Base-by-base conservation (phyloP, 495 filamentous ascomycete species). In the Hyaloscypha variabilis region DNA sequence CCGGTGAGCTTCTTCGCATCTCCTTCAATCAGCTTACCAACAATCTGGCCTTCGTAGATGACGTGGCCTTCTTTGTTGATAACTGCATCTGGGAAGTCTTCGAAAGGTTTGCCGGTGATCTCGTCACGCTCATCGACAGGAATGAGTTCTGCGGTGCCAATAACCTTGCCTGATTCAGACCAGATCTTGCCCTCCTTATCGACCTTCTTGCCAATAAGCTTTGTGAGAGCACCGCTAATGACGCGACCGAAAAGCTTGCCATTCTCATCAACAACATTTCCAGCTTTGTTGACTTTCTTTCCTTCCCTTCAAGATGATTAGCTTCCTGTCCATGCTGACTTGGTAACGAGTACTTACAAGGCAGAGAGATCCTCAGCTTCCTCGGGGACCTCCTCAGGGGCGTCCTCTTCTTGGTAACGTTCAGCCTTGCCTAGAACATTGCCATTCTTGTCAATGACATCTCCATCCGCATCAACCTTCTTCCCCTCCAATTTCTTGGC, bases 151-250 rank as follows among this genome's bases (percentile, higher is more conserved):
- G 87, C 87, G 25, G 85, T 83, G 23, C 91, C 91, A 62, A 94
- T 84, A 58, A 90, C 83, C 69, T 91, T 84, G 62, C 91, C 90
- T 28, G 81, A 80, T 58, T 90, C 88, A 72, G 88, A 86, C 82
- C 88, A 93, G 75, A 96, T 87, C 68, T 90, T 81, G 46, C 91
- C 91, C 55, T 93, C 81, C 28, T 84, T 83, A 69, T 91, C 89
- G 42, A 88, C 82, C 69, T 85, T 85, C 77, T 85, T 90, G 62
- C 90, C 90, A 10, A 86, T 77, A 6, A 93, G 81, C 51, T 90
- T 81, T 77, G 88, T 85, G 13, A 86, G 74, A 39, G 88, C 85
- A 29, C 91, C 91, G 68, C 90, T 82, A 17, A 87, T 78, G 3
- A 96, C 80, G 49, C 85, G 86, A 21, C 83, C 91, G 72, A 93